Evolutionary conservation across 768 basidiomycete genomes (phyloP).

Genomic region (Leucogyrophana mollusca): DNA sequence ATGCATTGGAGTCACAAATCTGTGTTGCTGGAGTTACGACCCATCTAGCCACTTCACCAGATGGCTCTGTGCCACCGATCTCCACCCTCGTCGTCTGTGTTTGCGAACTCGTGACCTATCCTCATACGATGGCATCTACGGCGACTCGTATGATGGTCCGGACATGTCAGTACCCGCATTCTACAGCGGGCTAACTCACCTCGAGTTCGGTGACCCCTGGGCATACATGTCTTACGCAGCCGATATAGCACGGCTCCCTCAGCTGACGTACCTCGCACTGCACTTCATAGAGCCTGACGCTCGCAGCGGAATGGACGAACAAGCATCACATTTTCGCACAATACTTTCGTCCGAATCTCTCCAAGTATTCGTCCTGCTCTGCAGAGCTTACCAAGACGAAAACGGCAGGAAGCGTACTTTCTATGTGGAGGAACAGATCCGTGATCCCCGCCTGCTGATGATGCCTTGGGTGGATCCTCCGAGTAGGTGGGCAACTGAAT

Average conservation of each 20-base stretch:
- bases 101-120: no score
- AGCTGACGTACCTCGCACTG: background rate
- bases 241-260: background rate
- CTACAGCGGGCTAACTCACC: background rate
- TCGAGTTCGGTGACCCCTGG: slow-evolving; percentile 1
- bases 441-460: background rate
- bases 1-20: no score
- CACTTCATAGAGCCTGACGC: background rate
- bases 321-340: no score
- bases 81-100: no score
- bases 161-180: background rate
- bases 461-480: background rate
- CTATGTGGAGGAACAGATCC: background rate
- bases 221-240: background rate
- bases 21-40: no score
- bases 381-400: background rate
- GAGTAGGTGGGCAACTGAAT: background rate
- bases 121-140: no score
- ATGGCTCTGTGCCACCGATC: no score
- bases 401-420: background rate
- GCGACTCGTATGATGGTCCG: no score
- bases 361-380: background rate
- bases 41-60: no score
- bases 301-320: no score
- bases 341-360: background rate